Base-by-base conservation (phyloP, 108 stramenopile species). In the Nannochloropsis salina region DNA sequence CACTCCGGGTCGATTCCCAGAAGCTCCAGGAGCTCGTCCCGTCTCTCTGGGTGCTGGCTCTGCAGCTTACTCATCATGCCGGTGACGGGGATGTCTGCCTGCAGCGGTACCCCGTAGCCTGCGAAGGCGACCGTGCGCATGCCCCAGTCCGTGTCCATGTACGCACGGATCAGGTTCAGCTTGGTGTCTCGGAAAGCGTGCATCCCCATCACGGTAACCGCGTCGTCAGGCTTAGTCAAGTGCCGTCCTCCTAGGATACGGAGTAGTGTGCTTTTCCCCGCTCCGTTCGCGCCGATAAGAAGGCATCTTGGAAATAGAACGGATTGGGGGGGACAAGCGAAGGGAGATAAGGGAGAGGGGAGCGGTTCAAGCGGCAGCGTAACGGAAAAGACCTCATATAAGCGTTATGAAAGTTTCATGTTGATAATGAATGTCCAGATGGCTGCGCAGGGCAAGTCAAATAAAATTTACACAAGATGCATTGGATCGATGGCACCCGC, bases 61-160 rank as follows among this genome's bases (percentile, higher is more conserved):
- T 99, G 99, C 45, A 97, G 81, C 82, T 95, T 93, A 85, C 92
- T 94, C 97, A 98, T 98, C 99, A 99, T 99, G 82, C 93, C 88
- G 22, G 41, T 82, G 43, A 98, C 98, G 45, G 95, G 91, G 84
- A 98, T 97, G 88, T 98, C 97, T 8, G 98, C 97, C 91, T 91
- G 92, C 42, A 93, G 85, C 41, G 92, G 91, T 3, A 90, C 88
- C 15, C 88, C 90, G 44, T 90, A 89, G 42, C 89, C 87, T 1
- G 97, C 99, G 90, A 99, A 99, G 15, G 97, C 96, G 15, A 98
- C 94, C 0, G 95, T 96, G n/a, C 96, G 92, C 94, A 97, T 96
- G 2, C 98, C 97, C 96, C 99, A 98, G 84, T 97, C 96, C 47
- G 94, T 95, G 87, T 95, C 96, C 80, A 99, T 88, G 92, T 96